phyloP scores from a whole-genome alignment of 2,329 filamentous ascomycete species.

The Curvularia lunata region DNA sequence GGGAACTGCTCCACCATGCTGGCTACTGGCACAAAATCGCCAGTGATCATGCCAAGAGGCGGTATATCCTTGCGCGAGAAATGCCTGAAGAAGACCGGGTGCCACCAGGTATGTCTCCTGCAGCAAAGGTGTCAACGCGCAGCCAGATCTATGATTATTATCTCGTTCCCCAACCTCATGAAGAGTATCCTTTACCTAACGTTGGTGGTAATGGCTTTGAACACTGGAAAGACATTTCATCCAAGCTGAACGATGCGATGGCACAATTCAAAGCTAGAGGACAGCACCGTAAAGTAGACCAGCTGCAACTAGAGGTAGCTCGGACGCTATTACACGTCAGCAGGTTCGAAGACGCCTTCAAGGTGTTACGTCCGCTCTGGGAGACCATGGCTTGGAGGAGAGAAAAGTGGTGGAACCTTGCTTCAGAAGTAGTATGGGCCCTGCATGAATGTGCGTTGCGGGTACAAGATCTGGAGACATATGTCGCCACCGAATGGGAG shows the following conservation, averaged over 20 bases:
- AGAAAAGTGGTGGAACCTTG: conserved; percentile 65
- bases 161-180: conserved; percentile 63
- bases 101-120: conserved; percentile 61
- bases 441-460: conserved; percentile 61
- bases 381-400: conserved; percentile 63
- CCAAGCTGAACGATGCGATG: conserved; percentile 56
- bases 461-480: conserved; percentile 54
- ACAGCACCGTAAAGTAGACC: conserved; percentile 62
- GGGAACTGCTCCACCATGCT: conserved; percentile 66
- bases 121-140: conserved; percentile 61
- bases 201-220: conserved; percentile 53
- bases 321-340: conserved; percentile 60
- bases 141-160: conserved; percentile 65
- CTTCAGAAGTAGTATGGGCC: conserved; percentile 60
- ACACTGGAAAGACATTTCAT: conserved; percentile 59
- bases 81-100: conserved; percentile 66
- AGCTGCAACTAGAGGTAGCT: conserved; percentile 61
- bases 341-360: conserved; percentile 59
- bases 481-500: conserved; percentile 65
- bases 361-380: conserved; percentile 62
- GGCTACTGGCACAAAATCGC: conserved; percentile 67
- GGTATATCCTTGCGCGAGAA: conserved; percentile 59
- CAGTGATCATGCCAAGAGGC: conserved; percentile 58
- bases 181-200: conserved; percentile 58
- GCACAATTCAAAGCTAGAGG: conserved; percentile 59